phyloP scores from a whole-genome alignment of 495 filamentous ascomycete species.

The Aspergillus hancockii region DNA sequence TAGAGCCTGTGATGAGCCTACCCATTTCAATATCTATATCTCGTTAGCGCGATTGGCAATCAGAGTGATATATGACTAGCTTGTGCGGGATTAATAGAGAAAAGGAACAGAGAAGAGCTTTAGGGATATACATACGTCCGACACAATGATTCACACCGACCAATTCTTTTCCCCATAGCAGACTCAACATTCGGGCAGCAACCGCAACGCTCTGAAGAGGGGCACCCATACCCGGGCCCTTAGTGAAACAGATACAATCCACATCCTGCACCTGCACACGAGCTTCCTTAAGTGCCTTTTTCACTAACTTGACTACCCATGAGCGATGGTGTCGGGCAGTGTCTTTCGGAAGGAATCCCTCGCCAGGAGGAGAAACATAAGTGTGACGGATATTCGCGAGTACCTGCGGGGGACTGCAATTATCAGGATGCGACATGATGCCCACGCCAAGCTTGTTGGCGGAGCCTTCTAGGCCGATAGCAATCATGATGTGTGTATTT shows the following conservation, averaged over 20 bases:
- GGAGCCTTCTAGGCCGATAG: conserved; percentile 92
- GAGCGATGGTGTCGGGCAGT: conserved; percentile 87
- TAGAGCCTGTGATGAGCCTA: conserved; percentile 83
- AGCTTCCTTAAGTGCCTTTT: conserved; percentile 71
- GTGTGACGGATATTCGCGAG: conserved; percentile 96
- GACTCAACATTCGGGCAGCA: conserved; percentile 75
- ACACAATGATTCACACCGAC: conserved; percentile 98
- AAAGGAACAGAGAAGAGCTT: not conserved
- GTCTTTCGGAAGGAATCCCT: conserved; percentile 95
- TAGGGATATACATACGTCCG: conserved; percentile 61
- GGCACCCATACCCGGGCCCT: conserved; percentile 94
- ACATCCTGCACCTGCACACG: conserved; percentile 63
- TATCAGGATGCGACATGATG: conserved; percentile 77
- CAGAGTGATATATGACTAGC: not conserved
- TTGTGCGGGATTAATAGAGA: not conserved
- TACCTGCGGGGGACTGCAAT: conserved; percentile 64
- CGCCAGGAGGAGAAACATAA: conserved; percentile 85
- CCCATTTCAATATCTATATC: conserved; percentile 90
- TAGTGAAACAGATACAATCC: conserved; percentile 92
- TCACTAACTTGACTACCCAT: conserved; percentile 79
- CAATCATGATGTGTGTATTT: conserved; percentile 58
- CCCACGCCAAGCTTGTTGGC: conserved; percentile 98
- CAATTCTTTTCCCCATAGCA: conserved; percentile 84
- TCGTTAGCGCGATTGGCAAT: conserved; percentile 12
- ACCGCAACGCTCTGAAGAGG: conserved; percentile 88